Evolutionary conservation across 371 early-diverging fungal species (phyloP), one percentile per base, ranked within the genome.

Genomic region (Batrachochytrium dendrobatidis): DNA sequence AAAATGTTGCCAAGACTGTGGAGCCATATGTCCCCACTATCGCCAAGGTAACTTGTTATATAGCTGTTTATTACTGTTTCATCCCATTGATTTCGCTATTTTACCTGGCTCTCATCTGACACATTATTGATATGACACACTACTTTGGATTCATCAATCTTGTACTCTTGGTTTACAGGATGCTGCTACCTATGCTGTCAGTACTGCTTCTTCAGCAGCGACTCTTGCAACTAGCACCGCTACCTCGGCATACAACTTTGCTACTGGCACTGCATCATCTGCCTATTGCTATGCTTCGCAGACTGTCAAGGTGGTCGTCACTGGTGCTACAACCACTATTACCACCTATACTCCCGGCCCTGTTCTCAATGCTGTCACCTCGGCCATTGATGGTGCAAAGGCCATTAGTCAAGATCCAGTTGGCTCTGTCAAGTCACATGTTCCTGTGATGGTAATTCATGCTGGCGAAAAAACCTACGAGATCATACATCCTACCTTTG

Each of bases 381-480:
- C 68, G 78, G 44, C 81, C 72, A 5, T 85, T 76, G 34, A 73
- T 65, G 30, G 75, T 69, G 59, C 69, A 32, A 56, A 66, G 57
- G 52, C 56, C 69, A 69, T 65, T 73, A 76, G 22, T 68, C 71
- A 28, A 72, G 86, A 55, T 79, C 89, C 46, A 71, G 81, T 50
- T 77, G 83, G 35, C 75, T 81, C 54, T 75, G 78, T 62, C 78
- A 85, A 71, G 61, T 61, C 55, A 58, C 76, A 39, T 72, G 76
- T 68, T 69, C 76, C 76, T 10, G 55, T 67, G 17, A 71, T 69
- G 35, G 70, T 84, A 64, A 77, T 71, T 22, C 72, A 77, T 30
- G 71, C 68, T 10, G 83, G 71, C 25, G 74, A 74, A 55, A 66
- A 67, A 55, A 69, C 71, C 24, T 69, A 69, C 66, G 74, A 74